Conservation (phyloP, 2,329 filamentous ascomycete genomes). For the Ramularia endophylla region DNA sequence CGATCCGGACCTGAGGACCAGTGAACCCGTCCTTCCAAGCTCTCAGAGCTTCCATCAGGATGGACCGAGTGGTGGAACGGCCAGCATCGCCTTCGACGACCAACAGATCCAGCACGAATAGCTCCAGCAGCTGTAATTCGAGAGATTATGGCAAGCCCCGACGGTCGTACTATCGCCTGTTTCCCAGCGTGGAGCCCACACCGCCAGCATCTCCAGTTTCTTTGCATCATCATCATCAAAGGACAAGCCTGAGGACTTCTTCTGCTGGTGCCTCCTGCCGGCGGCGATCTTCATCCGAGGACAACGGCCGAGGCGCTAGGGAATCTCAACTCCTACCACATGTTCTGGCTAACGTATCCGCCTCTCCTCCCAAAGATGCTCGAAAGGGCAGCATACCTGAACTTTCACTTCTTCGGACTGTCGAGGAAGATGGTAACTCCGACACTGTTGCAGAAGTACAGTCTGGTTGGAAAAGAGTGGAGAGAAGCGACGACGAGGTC, state of each 20-base stretch:
- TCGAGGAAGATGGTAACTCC: conserved; percentile 5
- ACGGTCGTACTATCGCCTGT: conserved; percentile 22
- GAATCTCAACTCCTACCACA: background rate
- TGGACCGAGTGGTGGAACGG: conserved; percentile 2
- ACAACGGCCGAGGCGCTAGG: conserved; percentile 8
- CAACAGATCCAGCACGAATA: conserved; percentile 9
- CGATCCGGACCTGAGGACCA: conserved; percentile 1
- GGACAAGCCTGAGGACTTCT: conserved; percentile 5
- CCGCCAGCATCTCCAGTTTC: conserved; percentile 21
- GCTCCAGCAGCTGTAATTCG: conserved; percentile 7
- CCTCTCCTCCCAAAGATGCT: background rate
- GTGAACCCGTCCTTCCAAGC: background rate
- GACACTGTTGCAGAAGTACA: background rate
- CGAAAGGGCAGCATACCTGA: conserved; percentile 15
- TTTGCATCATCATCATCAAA: conserved; percentile 7
- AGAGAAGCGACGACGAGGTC: background rate
- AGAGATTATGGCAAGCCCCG: conserved; percentile 10
- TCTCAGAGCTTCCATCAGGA: background rate
- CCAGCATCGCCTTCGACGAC: conserved; percentile 2
- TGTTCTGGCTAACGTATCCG: background rate
- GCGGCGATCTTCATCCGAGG: conserved; percentile 22
- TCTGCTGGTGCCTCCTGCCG: conserved; percentile 14
- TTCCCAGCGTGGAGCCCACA: conserved; percentile 24
- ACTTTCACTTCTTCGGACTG: conserved; percentile 7
- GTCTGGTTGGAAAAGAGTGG: background rate